Evolutionary conservation across 805 yeast genomes (phyloP).

Genomic region (Ascoidea asiatica): DNA sequence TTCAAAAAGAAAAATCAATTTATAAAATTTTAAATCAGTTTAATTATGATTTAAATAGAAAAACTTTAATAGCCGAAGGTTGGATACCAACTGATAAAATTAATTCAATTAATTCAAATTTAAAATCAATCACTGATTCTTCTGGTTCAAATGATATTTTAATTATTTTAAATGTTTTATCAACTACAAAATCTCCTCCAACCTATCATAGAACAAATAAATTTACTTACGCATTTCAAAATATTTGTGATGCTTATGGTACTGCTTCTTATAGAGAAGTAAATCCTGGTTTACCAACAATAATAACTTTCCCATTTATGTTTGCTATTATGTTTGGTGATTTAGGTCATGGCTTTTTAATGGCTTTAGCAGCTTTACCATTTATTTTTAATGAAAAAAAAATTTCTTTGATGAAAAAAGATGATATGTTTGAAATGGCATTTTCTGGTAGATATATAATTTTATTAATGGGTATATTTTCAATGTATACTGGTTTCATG

Average conservation of each 20-base stretch:
- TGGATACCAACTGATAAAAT: constrained; percentile 57
- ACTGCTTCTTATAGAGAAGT: constrained; percentile 64
- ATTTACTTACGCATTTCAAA: constrained; percentile 56
- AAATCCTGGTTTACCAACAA: constrained; percentile 63
- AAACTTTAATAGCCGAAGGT: constrained; percentile 59
- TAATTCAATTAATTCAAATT: constrained; percentile 26
- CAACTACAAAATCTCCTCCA: constrained; percentile 57
- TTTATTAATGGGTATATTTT: constrained; percentile 56
- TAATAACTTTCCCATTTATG: constrained; percentile 70
- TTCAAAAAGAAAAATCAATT: constrained; percentile 44
- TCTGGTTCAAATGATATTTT: constrained; percentile 18
- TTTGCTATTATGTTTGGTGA: constrained; percentile 81
- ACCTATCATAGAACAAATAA: constrained; percentile 60
- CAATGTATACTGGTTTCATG: constrained; percentile 62
- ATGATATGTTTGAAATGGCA: constrained; percentile 71
- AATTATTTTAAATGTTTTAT: constrained; percentile 42
- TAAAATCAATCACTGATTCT: constrained; percentile 24
- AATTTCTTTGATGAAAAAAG: constrained; percentile 44
- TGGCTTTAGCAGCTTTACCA: constrained; percentile 38
- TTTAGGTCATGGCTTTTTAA: constrained; percentile 61
- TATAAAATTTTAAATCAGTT: constrained; percentile 50
- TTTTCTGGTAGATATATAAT: constrained; percentile 58
- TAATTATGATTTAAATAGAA: constrained; percentile 53
- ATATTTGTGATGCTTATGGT: constrained; percentile 67
- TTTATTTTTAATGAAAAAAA: constrained; percentile 42